A percentile compares a stretch with the other conserved stretches of the same genome.
Conservation (phyloP, 2,329 filamentous ascomycete species). For the Colletotrichum trifolii region DNA sequence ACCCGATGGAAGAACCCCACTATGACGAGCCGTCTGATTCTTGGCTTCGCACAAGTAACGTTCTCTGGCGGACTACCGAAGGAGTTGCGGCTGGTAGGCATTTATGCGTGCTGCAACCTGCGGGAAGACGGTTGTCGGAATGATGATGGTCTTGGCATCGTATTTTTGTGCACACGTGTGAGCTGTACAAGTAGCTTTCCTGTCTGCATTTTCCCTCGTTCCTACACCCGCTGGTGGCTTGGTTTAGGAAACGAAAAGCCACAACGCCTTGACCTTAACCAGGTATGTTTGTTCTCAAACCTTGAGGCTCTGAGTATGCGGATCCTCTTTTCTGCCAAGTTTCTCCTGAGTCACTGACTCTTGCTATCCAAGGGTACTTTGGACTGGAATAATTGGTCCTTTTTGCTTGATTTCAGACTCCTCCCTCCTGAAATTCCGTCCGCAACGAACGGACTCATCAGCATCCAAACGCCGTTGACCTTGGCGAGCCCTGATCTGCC, state of each 20-base stretch:
- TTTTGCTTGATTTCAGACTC: no score
- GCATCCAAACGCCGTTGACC: background rate
- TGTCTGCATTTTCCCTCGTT: background rate
- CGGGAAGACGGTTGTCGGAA: background rate
- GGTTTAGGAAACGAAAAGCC: conserved; percentile 10
- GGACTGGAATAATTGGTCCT: no score
- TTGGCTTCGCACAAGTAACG: conserved; percentile 17
- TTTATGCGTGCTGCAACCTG: background rate
- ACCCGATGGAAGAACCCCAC: conserved; percentile 7
- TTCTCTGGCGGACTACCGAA: conserved; percentile 7
- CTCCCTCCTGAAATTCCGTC: background rate
- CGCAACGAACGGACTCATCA: background rate
- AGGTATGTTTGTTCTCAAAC: conserved; percentile 11
- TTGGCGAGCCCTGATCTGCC: background rate
- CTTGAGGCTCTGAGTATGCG: conserved; percentile 4
- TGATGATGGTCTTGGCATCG: conserved; percentile 23
- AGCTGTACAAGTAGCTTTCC: background rate
- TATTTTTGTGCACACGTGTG: conserved; percentile 22
- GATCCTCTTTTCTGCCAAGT: conserved; percentile 26
- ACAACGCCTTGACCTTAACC: conserved; percentile 8
- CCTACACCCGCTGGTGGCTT: conserved; percentile 10
- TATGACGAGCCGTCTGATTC: conserved; percentile 27
- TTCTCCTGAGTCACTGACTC: background rate
- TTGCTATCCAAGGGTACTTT: no score
- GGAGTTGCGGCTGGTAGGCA: conserved; percentile 7